Base-by-base conservation (phyloP, 345 rosid genomes). In the Physaria fendleri region DNA sequence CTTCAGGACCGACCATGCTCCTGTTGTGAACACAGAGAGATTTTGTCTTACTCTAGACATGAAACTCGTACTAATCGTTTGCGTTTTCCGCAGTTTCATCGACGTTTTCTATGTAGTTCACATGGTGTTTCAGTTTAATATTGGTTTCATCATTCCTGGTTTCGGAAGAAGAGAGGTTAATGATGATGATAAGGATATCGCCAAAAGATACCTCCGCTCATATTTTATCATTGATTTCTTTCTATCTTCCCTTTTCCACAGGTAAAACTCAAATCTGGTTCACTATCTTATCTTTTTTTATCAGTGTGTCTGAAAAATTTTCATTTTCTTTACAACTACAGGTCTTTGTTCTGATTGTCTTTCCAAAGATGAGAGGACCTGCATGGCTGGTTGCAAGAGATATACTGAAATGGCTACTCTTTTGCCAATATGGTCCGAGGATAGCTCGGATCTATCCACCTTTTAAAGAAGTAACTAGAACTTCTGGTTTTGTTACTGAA, bases 101-200 rank as follows among this genome's bases (percentile, higher is more conserved):
- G 77, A 74, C 16, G 51, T 22, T 18, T 68, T 74, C 61, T 68
- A 74, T 34, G 20, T 74, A 5, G 39, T 68, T 57, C 74, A 52
- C 47, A 74, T 74, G 54, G 8, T 74, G 10, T 68, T 74, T 57
- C 59, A 64, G 66, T 74, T 74, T 35, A 30, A 38, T 10, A 74
- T 74, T 3, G 77, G 71, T 35, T 74, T 68, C 68, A 51, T 74
- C 2, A 40, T 63, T 42, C 56, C 71, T 57, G 74, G 68, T 12
- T 68, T 74, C 13, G 77, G 77, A 18, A 68, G 77, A 60, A 74
- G 77, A 47, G 77, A 74, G 63, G 51, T 74, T 48, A 33, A 23
- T 29, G 52, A 58, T 22, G 45, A 53, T 38, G 25, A 8, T 27
- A 62, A 21, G 25, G 8, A 12, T 1, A 74, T 74, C n/a, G 77